Base-by-base conservation (phyloP, 78 protist species). In the Tieghemostelium lacteum region DNA sequence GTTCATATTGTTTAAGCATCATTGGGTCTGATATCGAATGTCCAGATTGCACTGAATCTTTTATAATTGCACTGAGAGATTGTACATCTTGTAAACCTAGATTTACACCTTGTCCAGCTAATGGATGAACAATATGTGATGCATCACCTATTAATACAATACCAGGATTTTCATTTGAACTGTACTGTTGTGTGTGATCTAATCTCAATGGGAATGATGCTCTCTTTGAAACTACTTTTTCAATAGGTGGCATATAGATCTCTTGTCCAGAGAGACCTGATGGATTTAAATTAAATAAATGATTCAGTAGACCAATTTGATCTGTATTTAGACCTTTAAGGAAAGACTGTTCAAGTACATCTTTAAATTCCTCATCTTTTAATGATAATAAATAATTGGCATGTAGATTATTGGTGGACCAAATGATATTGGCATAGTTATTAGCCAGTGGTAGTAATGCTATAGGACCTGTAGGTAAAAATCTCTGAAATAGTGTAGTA, bases 61-160 rank as follows among this genome's bases (percentile, higher is more conserved):
- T 36, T 1, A 94, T 37, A 0, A 45, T 55, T 1, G 42, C 1
- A 0, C 89, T 39, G 14, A 95, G 71, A 3, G 60, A 37, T 26
- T 57, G 52, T 19, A 70, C 97, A 75, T 95, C 97, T 0, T 58
- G 87, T 26, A 95, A 28, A 26, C 97, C 97, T n/a, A 94, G 36
- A 58, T 95, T 95, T 7, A 91, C 93, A n/a, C 97, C 97, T 87
- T 95, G 97, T 14, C 97, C 97, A 8, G 97, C 97, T 33, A 95
- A 40, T 57, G 97, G 97, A 74, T 95, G 97, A 33, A 94, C 93
- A 1, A 72, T n/a, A 39, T 95, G 97, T 2, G 97, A 96, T 0
- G 97, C 97, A 75, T 95, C 97, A 24, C 94, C 55, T 29, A 3
- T 29, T 6, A 49, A 37, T 7, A 16, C 5, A 10, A 10, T 6